Evolutionary conservation across 2,329 filamentous ascomycete species (phyloP).

Genomic region (Ascosphaera apis): DNA sequence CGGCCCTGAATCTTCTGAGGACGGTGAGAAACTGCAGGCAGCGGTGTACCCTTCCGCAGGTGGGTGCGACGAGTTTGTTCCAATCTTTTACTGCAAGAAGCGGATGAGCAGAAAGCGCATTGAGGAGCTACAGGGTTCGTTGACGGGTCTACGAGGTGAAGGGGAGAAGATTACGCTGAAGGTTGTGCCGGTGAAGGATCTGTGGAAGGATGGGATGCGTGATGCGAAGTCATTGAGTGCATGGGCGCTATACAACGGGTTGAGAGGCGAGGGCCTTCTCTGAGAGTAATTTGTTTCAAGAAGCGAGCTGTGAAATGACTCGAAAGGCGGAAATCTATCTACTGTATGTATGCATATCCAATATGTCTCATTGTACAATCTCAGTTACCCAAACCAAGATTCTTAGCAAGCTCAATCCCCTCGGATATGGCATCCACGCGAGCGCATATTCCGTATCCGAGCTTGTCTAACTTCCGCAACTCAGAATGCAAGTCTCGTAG

Average conservation of each 20-base stretch:
- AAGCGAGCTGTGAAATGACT: neutral
- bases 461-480: slow-evolving; percentile 39
- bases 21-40: slow-evolving; percentile 20
- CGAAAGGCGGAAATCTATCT: neutral
- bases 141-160: slow-evolving; percentile 30
- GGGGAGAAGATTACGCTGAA: slow-evolving; percentile 37
- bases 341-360: neutral
- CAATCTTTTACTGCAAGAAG: slow-evolving; percentile 32
- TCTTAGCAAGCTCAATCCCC: slow-evolving; percentile 49
- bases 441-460: slow-evolving; percentile 61
- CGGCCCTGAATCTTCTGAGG: slow-evolving; percentile 5
- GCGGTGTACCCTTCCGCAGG: slow-evolving; percentile 32
- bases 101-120: slow-evolving; percentile 25
- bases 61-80: slow-evolving; percentile 35
- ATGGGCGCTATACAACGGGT: slow-evolving; percentile 30
- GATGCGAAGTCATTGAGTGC: slow-evolving; percentile 34
- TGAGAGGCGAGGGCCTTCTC: slow-evolving; percentile 25
- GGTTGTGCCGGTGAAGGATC: slow-evolving; percentile 25
- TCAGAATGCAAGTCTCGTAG: slow-evolving; percentile 40
- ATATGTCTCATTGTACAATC: neutral
- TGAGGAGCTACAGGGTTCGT: slow-evolving; percentile 26
- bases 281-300: slow-evolving; percentile 5
- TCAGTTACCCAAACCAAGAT: slow-evolving; percentile 10
- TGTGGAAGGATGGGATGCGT: slow-evolving; percentile 31
- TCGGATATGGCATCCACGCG: slow-evolving; percentile 56